Evolutionary conservation across 139 green algal species (phyloP).

Genomic region (Chlamydomonas applanata): DNA sequence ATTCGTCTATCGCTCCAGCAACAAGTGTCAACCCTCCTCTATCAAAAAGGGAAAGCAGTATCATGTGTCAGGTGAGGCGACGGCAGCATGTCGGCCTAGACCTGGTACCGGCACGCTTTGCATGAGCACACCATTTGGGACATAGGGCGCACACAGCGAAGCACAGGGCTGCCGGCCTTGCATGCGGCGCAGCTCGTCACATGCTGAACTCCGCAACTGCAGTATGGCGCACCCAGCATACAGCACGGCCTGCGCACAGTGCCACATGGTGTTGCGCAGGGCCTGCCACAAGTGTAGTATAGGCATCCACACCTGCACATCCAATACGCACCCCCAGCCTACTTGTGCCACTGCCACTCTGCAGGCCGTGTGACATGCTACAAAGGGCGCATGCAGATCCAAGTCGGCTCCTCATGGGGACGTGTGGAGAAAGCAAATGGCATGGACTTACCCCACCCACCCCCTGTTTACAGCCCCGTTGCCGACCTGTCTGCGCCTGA

Average conservation of each 20-base stretch:
- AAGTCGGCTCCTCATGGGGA: conserved; percentile 42
- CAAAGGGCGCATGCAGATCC: conserved; percentile 35
- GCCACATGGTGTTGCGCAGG: no score
- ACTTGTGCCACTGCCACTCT: not conserved
- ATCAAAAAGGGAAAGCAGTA: conserved; percentile 41
- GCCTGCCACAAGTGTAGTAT: not conserved
- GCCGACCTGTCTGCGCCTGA: conserved; percentile 30
- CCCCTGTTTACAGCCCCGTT: conserved; percentile 17
- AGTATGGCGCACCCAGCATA: no score
- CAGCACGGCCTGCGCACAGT: no score
- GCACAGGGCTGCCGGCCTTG: not conserved
- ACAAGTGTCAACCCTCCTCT: conserved; percentile 20
- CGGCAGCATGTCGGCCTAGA: no score
- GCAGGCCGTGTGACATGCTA: conserved; percentile 33
- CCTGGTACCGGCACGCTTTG: no score
- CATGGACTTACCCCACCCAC: not conserved
- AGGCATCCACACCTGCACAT: not conserved
- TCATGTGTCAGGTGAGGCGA: conserved; percentile 22
- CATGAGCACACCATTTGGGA: not conserved
- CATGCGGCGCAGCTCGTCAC: no score
- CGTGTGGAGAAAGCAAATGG: conserved; percentile 29
- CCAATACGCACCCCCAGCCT: not conserved
- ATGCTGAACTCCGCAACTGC: no score
- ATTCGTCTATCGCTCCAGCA: conserved; percentile 32
- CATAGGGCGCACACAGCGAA: not conserved